A percentile compares a stretch with the other conserved stretches of the same genome.
These are phyloP conservation scores for Suhomyces pyralidae DNA, from an alignment of 805 yeast species.

Conservation along the genomic window DNA sequence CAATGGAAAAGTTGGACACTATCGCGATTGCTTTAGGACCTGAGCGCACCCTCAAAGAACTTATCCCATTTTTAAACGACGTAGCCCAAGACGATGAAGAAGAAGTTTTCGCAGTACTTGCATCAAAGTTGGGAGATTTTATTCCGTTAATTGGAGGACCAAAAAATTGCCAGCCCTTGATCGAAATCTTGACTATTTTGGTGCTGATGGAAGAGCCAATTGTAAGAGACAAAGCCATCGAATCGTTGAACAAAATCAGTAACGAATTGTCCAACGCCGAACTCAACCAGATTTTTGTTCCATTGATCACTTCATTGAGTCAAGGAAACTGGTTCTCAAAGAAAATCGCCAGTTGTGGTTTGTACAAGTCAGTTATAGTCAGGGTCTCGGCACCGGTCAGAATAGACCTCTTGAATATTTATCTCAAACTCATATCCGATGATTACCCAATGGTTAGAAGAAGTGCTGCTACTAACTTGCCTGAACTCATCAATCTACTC, in stretches of 20 bases:
- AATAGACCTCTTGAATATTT: conserved; percentile 61
- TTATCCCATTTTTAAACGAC: conserved; percentile 85
- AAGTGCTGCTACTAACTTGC: conserved; percentile 85
- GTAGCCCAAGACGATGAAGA: conserved; percentile 97
- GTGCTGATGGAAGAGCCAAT: conserved; percentile 95
- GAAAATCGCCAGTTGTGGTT: conserved; percentile 87
- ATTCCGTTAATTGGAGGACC: conserved; percentile 88
- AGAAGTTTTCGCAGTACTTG: conserved; percentile 91
- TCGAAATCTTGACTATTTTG: conserved; percentile 71
- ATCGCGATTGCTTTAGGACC: conserved; percentile 94
- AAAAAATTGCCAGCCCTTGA: conserved; percentile 46
- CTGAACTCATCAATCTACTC: conserved; percentile 60
- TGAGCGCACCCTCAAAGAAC: conserved; percentile 83
- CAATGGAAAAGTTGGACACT: conserved; percentile 91
- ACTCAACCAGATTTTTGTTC: conserved; percentile 63
- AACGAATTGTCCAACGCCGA: conserved; percentile 60
- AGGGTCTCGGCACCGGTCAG: conserved; percentile 56
- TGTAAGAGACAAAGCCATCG: conserved; percentile 92
- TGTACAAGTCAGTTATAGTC: conserved; percentile 67
- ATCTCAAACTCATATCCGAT: conserved; percentile 71
- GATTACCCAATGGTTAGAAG: conserved; percentile 98
- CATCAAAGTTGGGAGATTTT: conserved; percentile 84
- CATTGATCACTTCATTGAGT: conserved; percentile 72
- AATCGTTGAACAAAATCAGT: conserved; percentile 72
- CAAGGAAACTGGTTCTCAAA: conserved; percentile 93